Percentiles rank a stretch among this genome's conserved stretches.
phyloP scores from a whole-genome alignment of 768 basidiomycete species.

The Lactarius psammicola region DNA sequence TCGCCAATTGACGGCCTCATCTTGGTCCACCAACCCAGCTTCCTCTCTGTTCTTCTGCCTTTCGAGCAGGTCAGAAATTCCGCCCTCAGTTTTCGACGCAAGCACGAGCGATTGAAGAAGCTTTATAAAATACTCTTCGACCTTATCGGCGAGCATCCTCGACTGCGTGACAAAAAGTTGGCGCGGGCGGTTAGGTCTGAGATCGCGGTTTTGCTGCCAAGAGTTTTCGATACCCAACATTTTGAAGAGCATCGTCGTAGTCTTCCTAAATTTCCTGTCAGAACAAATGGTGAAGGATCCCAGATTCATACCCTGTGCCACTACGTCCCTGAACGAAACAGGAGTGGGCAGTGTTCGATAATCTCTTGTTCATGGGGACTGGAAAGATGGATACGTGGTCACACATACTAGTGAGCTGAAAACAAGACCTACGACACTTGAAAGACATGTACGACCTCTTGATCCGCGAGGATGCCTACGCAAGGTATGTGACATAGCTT shows the following conservation, averaged over 20 bases:
- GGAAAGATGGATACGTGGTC: background rate
- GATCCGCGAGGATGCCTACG: constrained; percentile 24
- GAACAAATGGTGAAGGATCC: background rate
- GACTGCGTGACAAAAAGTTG: constrained; percentile 81
- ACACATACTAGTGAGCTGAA: background rate
- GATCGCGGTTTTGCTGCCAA: constrained; percentile 41
- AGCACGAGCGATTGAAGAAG: constrained; percentile 47
- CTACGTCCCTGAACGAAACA: constrained; percentile 46
- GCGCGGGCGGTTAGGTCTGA: constrained; percentile 44
- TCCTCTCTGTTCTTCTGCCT: constrained; percentile 26
- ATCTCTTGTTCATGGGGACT: constrained; percentile 29
- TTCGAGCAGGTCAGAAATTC: constrained; percentile 38
- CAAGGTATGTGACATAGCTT: background rate
- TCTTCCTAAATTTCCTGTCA: constrained; percentile 50
- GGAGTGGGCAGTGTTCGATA: constrained; percentile 23
- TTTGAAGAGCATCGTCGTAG: constrained; percentile 75
- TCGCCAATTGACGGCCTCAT: constrained; percentile 46
- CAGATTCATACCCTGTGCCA: constrained; percentile 58
- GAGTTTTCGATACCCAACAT: constrained; percentile 65
- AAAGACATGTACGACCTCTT: constrained; percentile 27
- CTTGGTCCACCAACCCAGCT: constrained; percentile 40
- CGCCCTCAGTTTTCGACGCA: constrained; percentile 38
- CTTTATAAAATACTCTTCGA: constrained; percentile 62
- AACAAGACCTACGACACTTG: constrained; percentile 24
- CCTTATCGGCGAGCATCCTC: constrained; percentile 60